Percentiles rank a stretch among this genome's conserved stretches.
phyloP scores from a whole-genome alignment of 1,284 basidiomycete genomes.

The Cryptococcus floricola region DNA sequence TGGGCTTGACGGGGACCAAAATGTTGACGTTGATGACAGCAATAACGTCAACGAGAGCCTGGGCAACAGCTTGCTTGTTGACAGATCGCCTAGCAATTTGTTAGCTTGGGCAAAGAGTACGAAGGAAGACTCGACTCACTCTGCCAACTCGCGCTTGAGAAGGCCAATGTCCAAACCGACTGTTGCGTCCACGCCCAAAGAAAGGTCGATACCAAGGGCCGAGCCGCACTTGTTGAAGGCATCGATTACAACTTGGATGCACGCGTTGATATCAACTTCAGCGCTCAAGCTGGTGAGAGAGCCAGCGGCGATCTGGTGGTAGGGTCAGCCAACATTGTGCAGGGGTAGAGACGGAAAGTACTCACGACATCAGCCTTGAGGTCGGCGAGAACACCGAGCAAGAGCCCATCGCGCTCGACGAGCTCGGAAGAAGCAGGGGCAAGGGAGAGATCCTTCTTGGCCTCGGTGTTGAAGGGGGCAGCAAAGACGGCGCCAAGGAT shows the following conservation, averaged over 20 bases:
- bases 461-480: conserved; percentile 4
- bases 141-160: background rate
- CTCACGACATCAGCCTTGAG: conserved; percentile 10
- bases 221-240: background rate
- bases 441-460: background rate
- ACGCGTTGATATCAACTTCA: background rate
- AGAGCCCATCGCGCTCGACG: conserved; percentile 3
- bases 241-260: background rate
- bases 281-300: background rate
- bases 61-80: background rate
- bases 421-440: background rate
- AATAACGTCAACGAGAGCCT: background rate
- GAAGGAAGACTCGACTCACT: background rate
- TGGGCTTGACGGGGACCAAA: background rate
- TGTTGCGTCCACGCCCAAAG: background rate
- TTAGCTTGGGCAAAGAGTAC: background rate
- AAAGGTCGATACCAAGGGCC: background rate
- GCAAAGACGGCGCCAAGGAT: conserved; percentile 7
- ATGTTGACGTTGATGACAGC: background rate
- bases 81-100: background rate
- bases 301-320: background rate
- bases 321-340: background rate
- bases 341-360: background rate
- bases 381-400: conserved; percentile 3
- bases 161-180: no score